Evolutionary conservation across 768 basidiomycete genomes (phyloP).

Genomic region (Mrakia gelida): DNA sequence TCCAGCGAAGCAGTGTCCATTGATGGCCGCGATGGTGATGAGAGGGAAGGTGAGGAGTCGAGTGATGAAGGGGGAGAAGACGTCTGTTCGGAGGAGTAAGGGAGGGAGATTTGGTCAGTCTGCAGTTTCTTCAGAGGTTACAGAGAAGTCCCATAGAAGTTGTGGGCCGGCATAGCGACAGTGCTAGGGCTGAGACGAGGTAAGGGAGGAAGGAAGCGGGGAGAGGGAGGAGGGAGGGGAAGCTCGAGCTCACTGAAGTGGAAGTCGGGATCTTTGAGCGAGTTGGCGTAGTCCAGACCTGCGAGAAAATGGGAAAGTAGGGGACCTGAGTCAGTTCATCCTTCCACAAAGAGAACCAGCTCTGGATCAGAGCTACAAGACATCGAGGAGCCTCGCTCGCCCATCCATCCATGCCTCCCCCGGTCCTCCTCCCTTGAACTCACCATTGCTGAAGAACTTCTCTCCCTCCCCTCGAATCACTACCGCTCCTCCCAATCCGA

Average conservation of each 20-base stretch:
- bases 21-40: conserved; percentile 33
- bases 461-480: conserved; percentile 40
- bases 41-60: conserved; percentile 36
- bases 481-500: conserved; percentile 41
- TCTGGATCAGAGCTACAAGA: neutral
- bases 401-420: too few relatives aligned
- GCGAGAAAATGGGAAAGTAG: neutral
- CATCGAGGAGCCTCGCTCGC: neutral
- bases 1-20: conserved; percentile 70
- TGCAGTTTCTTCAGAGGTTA: too few relatives aligned
- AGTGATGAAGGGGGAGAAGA: conserved; percentile 21
- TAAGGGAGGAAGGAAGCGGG: neutral
- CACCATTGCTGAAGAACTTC: conserved; percentile 45
- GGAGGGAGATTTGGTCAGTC: too few relatives aligned
- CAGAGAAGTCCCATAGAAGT: too few relatives aligned
- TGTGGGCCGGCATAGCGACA: too few relatives aligned
- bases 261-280: conserved; percentile 42
- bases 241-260: conserved; percentile 31
- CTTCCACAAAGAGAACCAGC: neutral
- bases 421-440: neutral
- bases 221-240: neutral
- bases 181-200: neutral
- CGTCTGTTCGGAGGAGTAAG: neutral
- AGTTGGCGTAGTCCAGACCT: conserved; percentile 42
- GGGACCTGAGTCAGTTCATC: neutral